Evolutionary conservation across 495 filamentous ascomycete species (phyloP).

Genomic region (Lophiotrema nucula): DNA sequence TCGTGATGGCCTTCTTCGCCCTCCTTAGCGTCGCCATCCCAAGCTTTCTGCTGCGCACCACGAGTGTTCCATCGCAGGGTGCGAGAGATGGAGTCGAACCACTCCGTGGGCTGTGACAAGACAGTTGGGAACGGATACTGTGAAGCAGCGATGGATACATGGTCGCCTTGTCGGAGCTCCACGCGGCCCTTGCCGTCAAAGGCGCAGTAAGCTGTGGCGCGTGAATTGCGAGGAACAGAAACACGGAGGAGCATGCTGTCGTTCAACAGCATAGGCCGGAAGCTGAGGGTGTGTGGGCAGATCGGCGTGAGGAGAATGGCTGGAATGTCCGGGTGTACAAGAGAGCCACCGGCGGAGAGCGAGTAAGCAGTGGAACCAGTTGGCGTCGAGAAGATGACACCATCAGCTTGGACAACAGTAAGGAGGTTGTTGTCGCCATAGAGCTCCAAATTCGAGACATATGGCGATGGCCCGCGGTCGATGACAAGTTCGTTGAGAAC

Average conservation of each 20-base stretch:
- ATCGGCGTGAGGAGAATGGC: constrained; percentile 97
- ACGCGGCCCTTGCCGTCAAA: constrained; percentile 96
- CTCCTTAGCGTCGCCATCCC: constrained; percentile 51
- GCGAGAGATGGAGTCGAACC: constrained; percentile 90
- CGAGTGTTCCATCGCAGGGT: constrained; percentile 92
- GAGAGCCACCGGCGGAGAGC: constrained; percentile 88
- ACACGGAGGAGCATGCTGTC: constrained; percentile 89
- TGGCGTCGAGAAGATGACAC: constrained; percentile 94
- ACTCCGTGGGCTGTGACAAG: constrained; percentile 70
- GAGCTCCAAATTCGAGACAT: constrained; percentile 91
- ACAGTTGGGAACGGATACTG: constrained; percentile 97
- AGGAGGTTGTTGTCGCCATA: constrained; percentile 91
- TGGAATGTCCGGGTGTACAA: constrained; percentile 95
- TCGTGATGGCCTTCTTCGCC: constrained; percentile 48
- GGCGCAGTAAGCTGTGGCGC: constrained; percentile 89
- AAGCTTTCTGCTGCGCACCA: constrained; percentile 80
- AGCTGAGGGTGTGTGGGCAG: constrained; percentile 93
- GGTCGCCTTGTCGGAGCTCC: constrained; percentile 86
- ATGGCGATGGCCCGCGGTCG: constrained; percentile 93
- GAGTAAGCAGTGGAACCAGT: constrained; percentile 92
- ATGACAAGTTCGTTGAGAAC: constrained; percentile 97
- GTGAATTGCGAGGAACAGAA: constrained; percentile 76
- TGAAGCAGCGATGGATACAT: constrained; percentile 88
- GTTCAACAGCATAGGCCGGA: constrained; percentile 98
- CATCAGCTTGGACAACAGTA: constrained; percentile 93